Evolutionary conservation across 768 basidiomycete genomes (phyloP).

Genomic region (Boletus rubescentipes): DNA sequence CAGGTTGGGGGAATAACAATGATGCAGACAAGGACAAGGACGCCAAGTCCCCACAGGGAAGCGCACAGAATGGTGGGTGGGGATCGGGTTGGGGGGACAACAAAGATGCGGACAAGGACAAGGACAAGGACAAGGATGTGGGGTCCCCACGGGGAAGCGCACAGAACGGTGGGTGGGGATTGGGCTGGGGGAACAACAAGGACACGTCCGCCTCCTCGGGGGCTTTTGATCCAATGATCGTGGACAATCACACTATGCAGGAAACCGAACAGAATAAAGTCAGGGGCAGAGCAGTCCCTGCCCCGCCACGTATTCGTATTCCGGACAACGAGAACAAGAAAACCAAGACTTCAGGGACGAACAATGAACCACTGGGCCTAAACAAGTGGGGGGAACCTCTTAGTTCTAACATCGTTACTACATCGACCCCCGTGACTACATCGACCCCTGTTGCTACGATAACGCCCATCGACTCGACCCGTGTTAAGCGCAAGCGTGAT

Average conservation of each 20-base stretch:
- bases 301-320: conserved; percentile 29
- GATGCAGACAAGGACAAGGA: conserved; percentile 1
- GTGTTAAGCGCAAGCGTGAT: conserved; percentile 29
- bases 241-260: conserved; percentile 5
- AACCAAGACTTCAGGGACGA: conserved; percentile 24
- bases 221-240: conserved; percentile 7
- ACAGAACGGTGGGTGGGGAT: conserved; percentile 5
- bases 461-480: conserved; percentile 19
- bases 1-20: conserved; percentile 1
- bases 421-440: conserved; percentile 6
- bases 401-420: background rate
- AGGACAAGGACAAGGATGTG: background rate
- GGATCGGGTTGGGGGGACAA: conserved; percentile 4
- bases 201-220: conserved; percentile 1
- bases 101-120: background rate
- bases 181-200: conserved; percentile 1
- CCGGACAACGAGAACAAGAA: conserved; percentile 16
- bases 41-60: background rate
- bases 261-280: conserved; percentile 2
- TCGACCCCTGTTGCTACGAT: conserved; percentile 11
- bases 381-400: conserved; percentile 17
- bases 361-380: conserved; percentile 16
- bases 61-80: background rate
- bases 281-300: conserved; percentile 11
- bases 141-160: background rate